Evolutionary conservation across 2,329 filamentous ascomycete genomes (phyloP), one percentile per base, ranked within the genome.

Genomic region (Fusarium bactridioides): DNA sequence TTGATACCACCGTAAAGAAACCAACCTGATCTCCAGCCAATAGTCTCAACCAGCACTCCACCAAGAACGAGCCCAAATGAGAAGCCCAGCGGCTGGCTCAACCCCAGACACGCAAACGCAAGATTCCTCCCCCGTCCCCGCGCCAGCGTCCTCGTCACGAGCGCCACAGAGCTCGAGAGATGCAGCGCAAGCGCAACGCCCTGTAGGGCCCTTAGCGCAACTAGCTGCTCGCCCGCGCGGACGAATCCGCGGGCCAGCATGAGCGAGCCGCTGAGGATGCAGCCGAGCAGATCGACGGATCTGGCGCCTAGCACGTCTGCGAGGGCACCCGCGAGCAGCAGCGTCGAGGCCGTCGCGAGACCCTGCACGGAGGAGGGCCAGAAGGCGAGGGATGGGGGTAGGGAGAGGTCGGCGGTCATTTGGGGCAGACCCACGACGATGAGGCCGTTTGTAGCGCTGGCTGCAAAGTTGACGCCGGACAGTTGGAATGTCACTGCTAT

Each of bases 31-130:
- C 86, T 79, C 86, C 86, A 88, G 3, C 85, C 86, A 8, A 83
- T 74, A 1, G 80, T 82, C 47, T 86, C 83, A 10, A 84, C 79
- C 18, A 88, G 77, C 3, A 88, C 76, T 18, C 87, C 87, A 15
- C 83, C 85, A 2, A 87, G 69, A 3, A 88, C 83, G 1, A 89
- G 76, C 0, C 87, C 87, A 13, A 87, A 72, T 0, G 84, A 85
- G 70, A 87, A 88, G 0, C 86, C 87, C 0, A 88, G 75, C 0
- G 85, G 83, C 61, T 85, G 82, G 44, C 82, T 83, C 27, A 86
- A 74, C 0, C 86, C 85, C 10, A 86, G 64, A 61, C 82, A 84
- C 0, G 83, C 77, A 68, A 86, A 85, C 0, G 77, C 82, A 4
- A 85, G 58, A 57, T 85, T 86, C 3, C 84, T 79, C 1, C 72